Evolutionary conservation across 1,284 basidiomycete genomes (phyloP).

Genomic region (Clitocybe nebularis): DNA sequence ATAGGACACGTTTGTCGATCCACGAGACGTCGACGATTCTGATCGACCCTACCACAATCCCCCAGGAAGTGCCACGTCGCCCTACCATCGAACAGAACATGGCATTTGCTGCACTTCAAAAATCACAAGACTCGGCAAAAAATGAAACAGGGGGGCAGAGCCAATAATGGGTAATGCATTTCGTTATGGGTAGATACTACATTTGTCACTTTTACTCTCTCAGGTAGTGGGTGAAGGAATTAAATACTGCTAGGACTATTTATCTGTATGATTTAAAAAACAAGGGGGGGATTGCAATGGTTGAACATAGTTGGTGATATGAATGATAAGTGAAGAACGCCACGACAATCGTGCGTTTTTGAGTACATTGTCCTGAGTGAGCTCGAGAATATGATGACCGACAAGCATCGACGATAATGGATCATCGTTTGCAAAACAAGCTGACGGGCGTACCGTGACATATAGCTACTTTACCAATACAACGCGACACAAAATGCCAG

Average conservation of each 20-base stretch:
- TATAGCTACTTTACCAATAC: constrained; percentile 51
- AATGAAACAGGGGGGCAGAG: constrained; percentile 14
- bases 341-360: constrained; percentile 16
- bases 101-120: constrained; percentile 70
- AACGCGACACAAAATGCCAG: constrained; percentile 32
- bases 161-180: constrained; percentile 5
- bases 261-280: constrained; percentile 26
- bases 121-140: constrained; percentile 26
- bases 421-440: constrained; percentile 26
- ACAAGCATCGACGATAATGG: constrained; percentile 13
- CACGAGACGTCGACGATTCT: constrained; percentile 50
- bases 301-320: constrained; percentile 26
- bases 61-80: constrained; percentile 43
- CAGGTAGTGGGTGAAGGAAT: constrained; percentile 18
- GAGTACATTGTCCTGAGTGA: constrained; percentile 15
- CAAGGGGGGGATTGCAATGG: constrained; percentile 29
- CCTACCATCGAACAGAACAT: constrained; percentile 78
- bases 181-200: constrained; percentile 10
- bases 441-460: constrained; percentile 41
- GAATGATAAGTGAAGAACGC: constrained; percentile 20
- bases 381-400: constrained; percentile 16
- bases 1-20: constrained; percentile 20
- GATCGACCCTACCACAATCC: constrained; percentile 45
- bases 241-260: constrained; percentile 31
- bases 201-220: constrained; percentile 12